phyloP scores from a whole-genome alignment of 73 alveolate species.

The Symbiodinium natans region DNA sequence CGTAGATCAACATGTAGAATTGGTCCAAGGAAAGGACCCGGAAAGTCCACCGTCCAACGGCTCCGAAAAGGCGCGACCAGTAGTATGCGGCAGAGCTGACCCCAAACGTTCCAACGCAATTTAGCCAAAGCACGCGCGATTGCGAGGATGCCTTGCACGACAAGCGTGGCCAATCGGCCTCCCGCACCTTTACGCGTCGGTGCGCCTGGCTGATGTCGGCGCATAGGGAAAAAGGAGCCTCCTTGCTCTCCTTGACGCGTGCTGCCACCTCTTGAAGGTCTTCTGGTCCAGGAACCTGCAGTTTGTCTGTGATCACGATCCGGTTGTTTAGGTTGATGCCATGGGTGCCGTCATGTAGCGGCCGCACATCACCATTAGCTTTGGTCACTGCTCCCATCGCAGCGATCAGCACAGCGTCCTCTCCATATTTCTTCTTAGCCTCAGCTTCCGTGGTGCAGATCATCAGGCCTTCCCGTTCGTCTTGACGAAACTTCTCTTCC shows the following conservation, averaged over 20 bases:
- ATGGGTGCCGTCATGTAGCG: background rate
- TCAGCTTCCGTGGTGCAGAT: too few relatives aligned
- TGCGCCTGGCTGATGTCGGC: background rate
- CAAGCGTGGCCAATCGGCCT: background rate
- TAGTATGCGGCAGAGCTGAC: background rate
- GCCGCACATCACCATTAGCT: too few relatives aligned
- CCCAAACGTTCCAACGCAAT: background rate
- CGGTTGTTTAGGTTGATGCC: background rate
- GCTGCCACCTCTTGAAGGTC: background rate
- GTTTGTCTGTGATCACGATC: background rate
- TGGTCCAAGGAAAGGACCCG: background rate
- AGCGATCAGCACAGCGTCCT: too few relatives aligned
- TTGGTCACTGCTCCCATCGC: too few relatives aligned
- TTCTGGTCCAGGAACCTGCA: background rate
- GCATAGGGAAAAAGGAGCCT: background rate
- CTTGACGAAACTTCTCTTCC: too few relatives aligned
- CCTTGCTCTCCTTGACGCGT: background rate
- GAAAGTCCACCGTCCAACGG: background rate
- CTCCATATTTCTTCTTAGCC: too few relatives aligned
- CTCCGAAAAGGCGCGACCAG: background rate
- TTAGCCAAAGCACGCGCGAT: background rate
- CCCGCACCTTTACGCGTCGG: background rate
- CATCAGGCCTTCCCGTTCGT: too few relatives aligned
- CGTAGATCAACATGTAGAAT: background rate
- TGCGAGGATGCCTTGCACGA: background rate